Percentiles rank a stretch among this genome's conserved stretches.
Conservation (phyloP, 2,329 filamentous ascomycete species). For the Monosporascus sp. region DNA sequence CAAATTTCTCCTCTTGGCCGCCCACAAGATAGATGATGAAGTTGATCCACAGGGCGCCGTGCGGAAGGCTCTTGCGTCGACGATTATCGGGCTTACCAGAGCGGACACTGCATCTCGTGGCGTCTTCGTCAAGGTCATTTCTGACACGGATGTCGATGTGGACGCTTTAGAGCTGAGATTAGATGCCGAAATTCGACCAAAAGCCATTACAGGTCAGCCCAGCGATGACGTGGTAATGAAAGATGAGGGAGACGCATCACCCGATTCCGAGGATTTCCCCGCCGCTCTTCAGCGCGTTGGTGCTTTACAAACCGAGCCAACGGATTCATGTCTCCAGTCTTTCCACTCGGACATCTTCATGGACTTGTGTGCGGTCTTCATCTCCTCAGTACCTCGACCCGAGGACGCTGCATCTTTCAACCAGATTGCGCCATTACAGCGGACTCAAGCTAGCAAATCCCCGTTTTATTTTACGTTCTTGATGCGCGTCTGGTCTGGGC, state of each 20-base stretch:
- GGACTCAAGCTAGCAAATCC: constrained; percentile 49
- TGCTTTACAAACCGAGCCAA: constrained; percentile 28
- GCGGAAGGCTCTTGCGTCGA: constrained; percentile 59
- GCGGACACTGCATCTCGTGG: constrained; percentile 52
- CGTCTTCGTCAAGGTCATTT: constrained; percentile 62
- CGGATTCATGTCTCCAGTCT: constrained; percentile 47
- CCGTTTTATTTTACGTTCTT: constrained; percentile 73
- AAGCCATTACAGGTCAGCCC: constrained; percentile 42
- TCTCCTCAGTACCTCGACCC: constrained; percentile 30
- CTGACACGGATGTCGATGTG: constrained; percentile 65
- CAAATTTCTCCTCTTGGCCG: constrained; percentile 58
- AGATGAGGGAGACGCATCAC: constrained; percentile 16
- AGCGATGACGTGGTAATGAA: constrained; percentile 49
- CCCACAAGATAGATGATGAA: constrained; percentile 51
- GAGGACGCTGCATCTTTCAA: constrained; percentile 47
- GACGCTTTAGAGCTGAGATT: constrained; percentile 71
- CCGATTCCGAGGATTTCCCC: constrained; percentile 18
- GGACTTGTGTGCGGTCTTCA: constrained; percentile 54
- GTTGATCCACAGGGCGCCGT: constrained; percentile 50
- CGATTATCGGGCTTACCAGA: constrained; percentile 62
- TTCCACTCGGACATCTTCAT: constrained; percentile 49
- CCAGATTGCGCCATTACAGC: constrained; percentile 48
- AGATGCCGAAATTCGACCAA: constrained; percentile 61
- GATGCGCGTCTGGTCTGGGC: constrained; percentile 66
- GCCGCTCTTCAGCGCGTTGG: constrained; percentile 19